Percentiles rank a stretch among this genome's conserved stretches.
phyloP scores from a whole-genome alignment of 306 rosid species.

The Gleditsia sinensis region DNA sequence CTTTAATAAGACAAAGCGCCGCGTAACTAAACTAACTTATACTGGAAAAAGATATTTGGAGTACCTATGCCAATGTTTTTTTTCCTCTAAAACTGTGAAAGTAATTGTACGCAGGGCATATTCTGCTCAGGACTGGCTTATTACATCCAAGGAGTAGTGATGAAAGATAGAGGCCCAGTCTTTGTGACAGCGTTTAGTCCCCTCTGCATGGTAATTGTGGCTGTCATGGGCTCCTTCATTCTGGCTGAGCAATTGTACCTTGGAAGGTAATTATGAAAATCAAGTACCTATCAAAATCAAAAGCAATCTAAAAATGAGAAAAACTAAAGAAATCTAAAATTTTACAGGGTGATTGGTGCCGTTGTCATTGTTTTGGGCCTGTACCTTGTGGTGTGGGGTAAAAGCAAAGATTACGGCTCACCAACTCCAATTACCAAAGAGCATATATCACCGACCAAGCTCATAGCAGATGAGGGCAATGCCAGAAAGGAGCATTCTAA shows the following conservation, averaged over 20 bases:
- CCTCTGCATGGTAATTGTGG: conserved; percentile 79
- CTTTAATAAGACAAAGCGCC: neutral
- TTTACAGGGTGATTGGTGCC: conserved; percentile 76
- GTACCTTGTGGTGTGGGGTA: conserved; percentile 86
- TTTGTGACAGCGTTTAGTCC: conserved; percentile 88
- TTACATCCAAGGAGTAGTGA: conserved; percentile 87
- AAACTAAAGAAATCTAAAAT: neutral
- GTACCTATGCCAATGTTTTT: neutral
- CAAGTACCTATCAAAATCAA: neutral
- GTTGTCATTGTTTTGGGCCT: conserved; percentile 59
- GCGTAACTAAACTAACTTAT: neutral
- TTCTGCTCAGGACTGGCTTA: conserved; percentile 71
- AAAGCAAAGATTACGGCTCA: conserved; percentile 64
- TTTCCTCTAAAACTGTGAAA: neutral
- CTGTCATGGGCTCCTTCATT: conserved; percentile 66
- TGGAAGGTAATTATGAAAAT: conserved; percentile 64
- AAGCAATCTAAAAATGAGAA: neutral
- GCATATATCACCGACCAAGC: conserved; percentile 26
- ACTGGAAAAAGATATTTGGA: neutral
- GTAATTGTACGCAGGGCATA: conserved; percentile 62
- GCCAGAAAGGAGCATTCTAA: conserved; percentile 33
- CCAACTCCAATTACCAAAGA: conserved; percentile 34
- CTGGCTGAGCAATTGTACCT: conserved; percentile 61
- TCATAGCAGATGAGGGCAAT: conserved; percentile 19
- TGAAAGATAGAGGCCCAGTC: conserved; percentile 86